A percentile compares a stretch with the other conserved stretches of the same genome.
phyloP scores from a whole-genome alignment of 140 eudicot genomes.

The Bidens hawaiensis region DNA sequence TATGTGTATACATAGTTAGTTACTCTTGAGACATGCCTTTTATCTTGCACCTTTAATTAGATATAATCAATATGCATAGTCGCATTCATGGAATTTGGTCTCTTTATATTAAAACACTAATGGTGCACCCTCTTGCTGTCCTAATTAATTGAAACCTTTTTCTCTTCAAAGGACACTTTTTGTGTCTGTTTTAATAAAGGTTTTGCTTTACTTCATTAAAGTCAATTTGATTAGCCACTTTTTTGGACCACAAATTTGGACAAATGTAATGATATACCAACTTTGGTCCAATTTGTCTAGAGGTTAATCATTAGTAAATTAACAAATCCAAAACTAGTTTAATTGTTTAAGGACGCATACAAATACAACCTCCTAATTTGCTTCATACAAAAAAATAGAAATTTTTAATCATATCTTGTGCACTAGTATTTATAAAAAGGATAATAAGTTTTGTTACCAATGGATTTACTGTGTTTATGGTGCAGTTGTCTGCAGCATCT shows the following conservation, averaged over 20 bases:
- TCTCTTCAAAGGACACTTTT: neutral
- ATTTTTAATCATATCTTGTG: neutral
- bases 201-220: slow-evolving; percentile 16
- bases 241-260: slow-evolving; percentile 25
- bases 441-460: neutral
- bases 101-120: neutral
- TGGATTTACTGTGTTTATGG: neutral
- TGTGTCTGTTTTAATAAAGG: slow-evolving; percentile 11
- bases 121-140: neutral
- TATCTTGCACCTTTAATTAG: neutral
- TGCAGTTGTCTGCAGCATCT: slow-evolving; percentile 52
- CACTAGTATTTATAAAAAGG: neutral
- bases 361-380: neutral
- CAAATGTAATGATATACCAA: slow-evolving; percentile 4
- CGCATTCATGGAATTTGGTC: neutral
- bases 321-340: neutral
- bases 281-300: slow-evolving; percentile 13
- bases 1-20: neutral
- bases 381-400: neutral
- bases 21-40: neutral
- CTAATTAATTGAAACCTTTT: slow-evolving; percentile 9
- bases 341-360: neutral
- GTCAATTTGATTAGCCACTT: slow-evolving; percentile 14
- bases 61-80: neutral
- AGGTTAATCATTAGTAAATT: neutral